Conservation (phyloP, 2,329 filamentous ascomycete species). For the Colletotrichum gloeosporioides region DNA sequence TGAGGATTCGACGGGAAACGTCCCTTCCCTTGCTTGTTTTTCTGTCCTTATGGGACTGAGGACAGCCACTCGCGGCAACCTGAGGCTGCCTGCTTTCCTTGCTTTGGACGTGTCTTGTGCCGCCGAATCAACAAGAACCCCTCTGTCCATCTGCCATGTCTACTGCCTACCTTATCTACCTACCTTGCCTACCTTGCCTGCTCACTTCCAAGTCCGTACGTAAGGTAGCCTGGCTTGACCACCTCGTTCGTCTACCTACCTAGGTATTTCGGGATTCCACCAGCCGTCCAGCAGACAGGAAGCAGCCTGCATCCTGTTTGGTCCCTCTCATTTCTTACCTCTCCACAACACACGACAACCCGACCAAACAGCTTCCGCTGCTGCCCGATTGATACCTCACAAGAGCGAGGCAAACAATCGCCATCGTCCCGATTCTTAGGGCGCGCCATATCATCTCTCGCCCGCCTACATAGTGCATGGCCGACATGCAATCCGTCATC, state of each 20-base stretch:
- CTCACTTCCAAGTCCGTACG: background rate
- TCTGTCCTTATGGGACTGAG: background rate
- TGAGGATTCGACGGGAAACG: background rate
- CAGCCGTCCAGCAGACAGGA: background rate
- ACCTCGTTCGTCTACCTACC: background rate
- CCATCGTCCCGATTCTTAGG: conserved; percentile 11
- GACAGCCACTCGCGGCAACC: background rate
- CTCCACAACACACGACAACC: background rate
- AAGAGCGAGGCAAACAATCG: conserved; percentile 5
- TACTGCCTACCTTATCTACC: background rate
- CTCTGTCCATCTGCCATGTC: background rate
- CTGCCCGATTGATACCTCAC: conserved; percentile 24
- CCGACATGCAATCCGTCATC: conserved; percentile 14
- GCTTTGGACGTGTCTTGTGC: background rate
- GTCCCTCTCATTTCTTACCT: background rate
- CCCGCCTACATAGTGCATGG: conserved; percentile 18
- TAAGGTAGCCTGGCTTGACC: background rate
- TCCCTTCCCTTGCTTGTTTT: background rate
- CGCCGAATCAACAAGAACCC: background rate
- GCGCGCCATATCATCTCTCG: conserved; percentile 17
- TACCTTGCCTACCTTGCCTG: background rate
- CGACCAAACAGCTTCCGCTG: conserved; percentile 18
- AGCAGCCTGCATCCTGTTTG: background rate
- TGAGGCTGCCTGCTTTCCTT: background rate
- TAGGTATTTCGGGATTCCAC: background rate